These are phyloP conservation scores for Xylariaceae sp. DNA, from an alignment of 2,329 filamentous ascomycete species.

Conservation along the genomic window DNA sequence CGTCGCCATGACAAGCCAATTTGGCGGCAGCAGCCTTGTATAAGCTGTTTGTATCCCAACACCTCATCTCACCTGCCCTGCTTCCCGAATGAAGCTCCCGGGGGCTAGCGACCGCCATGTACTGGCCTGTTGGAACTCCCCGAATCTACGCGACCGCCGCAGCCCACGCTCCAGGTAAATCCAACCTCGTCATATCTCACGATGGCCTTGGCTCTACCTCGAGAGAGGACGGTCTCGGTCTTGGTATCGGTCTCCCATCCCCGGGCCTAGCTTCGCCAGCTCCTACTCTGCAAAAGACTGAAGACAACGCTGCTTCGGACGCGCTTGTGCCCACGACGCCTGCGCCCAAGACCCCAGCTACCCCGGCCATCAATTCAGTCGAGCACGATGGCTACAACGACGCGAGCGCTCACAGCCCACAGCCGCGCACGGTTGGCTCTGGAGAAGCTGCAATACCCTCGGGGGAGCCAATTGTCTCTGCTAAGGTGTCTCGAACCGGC, in stretches of 20 bases:
- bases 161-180: slow-evolving; percentile 41
- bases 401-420: slow-evolving; percentile 20
- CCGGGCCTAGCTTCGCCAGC: slow-evolving; percentile 16
- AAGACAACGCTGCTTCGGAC: slow-evolving; percentile 23
- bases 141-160: slow-evolving; percentile 74
- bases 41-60: too few relatives aligned
- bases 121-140: slow-evolving; percentile 83
- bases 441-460: slow-evolving; percentile 36
- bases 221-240: too few relatives aligned
- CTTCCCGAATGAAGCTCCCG: slow-evolving; percentile 28
- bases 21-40: too few relatives aligned
- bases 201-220: slow-evolving; percentile 44
- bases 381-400: slow-evolving; percentile 43
- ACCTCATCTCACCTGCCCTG: too few relatives aligned
- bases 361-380: slow-evolving; percentile 51
- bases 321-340: slow-evolving; percentile 25
- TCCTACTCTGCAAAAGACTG: slow-evolving; percentile 17
- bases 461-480: slow-evolving; percentile 59
- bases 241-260: too few relatives aligned
- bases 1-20: too few relatives aligned
- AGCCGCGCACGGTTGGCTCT: slow-evolving; percentile 19
- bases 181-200: slow-evolving; percentile 47
- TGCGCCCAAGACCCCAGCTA: slow-evolving; percentile 46
- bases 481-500: slow-evolving; percentile 71
- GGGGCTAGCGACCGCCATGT: slow-evolving; percentile 53